Conservation (phyloP, 176 grass and related monocot species). For the Lolium rigidum region DNA sequence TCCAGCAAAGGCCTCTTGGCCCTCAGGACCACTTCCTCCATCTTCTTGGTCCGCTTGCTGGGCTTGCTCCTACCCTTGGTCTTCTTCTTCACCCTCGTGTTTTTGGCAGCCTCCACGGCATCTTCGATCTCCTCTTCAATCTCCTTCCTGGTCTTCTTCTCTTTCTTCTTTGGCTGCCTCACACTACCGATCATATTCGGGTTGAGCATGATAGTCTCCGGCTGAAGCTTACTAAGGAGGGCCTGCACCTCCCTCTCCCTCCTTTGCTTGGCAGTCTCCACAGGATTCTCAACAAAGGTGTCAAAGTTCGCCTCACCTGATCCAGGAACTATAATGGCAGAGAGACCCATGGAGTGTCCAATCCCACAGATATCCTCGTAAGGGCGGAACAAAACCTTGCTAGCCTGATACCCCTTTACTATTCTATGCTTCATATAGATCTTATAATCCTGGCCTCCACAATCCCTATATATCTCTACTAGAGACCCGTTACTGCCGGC, state of each 20-base stretch:
- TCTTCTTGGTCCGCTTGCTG: conserved; percentile 73
- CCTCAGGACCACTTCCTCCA: conserved; percentile 74
- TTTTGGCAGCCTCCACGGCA: conserved; percentile 62
- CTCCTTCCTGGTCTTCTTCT: conserved; percentile 64
- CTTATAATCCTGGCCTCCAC: conserved; percentile 61
- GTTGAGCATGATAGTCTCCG: conserved; percentile 83
- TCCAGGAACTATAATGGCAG: conserved; percentile 83
- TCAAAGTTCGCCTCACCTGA: conserved; percentile 87
- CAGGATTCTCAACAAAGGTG: conserved; percentile 75
- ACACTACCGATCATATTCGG: conserved; percentile 72
- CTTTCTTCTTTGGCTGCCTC: conserved; percentile 57
- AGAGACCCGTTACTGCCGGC: conserved; percentile 68
- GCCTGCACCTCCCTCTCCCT: conserved; percentile 80
- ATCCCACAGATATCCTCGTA: conserved; percentile 87
- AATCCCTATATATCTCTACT: conserved; percentile 77
- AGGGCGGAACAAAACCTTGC: conserved; percentile 67
- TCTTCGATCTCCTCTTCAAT: conserved; percentile 64
- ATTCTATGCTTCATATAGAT: conserved; percentile 80
- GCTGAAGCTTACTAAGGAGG: conserved; percentile 77
- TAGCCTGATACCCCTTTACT: conserved; percentile 72
- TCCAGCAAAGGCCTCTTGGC: conserved; percentile 75
- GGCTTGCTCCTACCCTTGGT: conserved; percentile 96
- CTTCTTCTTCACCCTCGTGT: conserved; percentile 69
- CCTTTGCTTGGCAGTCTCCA: conserved; percentile 82
- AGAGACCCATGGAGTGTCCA: conserved; percentile 81